Conservation (phyloP, 2,329 filamentous ascomycete genomes). For the Ceratocystis destructans region DNA sequence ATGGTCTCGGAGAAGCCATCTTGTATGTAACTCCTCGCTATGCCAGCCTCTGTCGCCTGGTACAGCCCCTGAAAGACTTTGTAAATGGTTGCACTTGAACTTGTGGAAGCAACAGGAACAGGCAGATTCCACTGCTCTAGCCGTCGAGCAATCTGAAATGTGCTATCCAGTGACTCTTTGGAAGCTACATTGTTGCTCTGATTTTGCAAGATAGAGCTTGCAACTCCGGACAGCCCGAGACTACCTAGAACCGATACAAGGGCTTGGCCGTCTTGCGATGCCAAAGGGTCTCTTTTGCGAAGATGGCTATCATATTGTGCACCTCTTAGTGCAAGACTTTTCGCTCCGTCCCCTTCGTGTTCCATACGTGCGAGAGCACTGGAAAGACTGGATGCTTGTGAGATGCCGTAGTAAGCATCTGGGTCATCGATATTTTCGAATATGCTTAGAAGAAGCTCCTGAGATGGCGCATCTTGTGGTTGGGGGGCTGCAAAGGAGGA, state of each 20-base stretch:
- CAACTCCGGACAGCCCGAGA: constrained; percentile 74
- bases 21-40: constrained; percentile 46
- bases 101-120: constrained; percentile 47
- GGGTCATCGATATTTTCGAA: constrained; percentile 92
- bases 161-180: constrained; percentile 48
- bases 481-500: constrained; percentile 50
- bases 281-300: constrained; percentile 42
- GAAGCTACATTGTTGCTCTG: constrained; percentile 44
- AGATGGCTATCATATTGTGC: constrained; percentile 83
- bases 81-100: constrained; percentile 58
- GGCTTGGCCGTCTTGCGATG: constrained; percentile 48
- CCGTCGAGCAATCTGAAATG: constrained; percentile 65
- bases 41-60: constrained; percentile 42
- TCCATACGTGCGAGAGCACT: constrained; percentile 72
- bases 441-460: constrained; percentile 59
- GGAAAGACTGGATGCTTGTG: constrained; percentile 60
- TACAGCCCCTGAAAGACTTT: constrained; percentile 68
- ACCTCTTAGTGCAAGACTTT: constrained; percentile 78
- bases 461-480: constrained; percentile 24
- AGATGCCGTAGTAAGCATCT: constrained; percentile 86
- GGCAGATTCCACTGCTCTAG: constrained; percentile 88
- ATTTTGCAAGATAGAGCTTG: constrained; percentile 63
- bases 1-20: constrained; percentile 49
- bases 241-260: constrained; percentile 64
- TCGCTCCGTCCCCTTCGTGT: constrained; percentile 76